Evolutionary conservation across 2,329 filamentous ascomycete genomes (phyloP), one percentile per base, ranked within the genome.

Genomic region (Scedosporium aurantiacum): DNA sequence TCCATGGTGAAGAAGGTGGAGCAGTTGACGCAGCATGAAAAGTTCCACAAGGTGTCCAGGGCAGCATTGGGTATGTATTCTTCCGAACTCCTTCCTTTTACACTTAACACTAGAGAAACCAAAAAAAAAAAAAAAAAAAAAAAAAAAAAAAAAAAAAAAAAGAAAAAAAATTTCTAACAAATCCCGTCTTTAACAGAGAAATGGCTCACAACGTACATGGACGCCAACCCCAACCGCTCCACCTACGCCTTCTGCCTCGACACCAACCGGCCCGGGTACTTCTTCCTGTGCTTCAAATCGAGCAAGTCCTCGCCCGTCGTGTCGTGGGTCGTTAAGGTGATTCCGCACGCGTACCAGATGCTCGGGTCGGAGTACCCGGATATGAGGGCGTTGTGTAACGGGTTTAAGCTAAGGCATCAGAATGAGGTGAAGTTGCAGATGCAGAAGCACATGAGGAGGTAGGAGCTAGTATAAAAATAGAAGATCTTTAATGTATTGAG

Each of bases 1-100:
- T 90, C 92, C 60, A 99, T 97, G 94, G 89, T 91, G 18, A 90
- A 88, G 75, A 99, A 99, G 80, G 93, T 97, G 59, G 91, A 96
- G 66, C 93, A 99, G 78, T 87, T 99, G 79, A 94, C 91, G 81
- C 84, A 88, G 66, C 88, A 97, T 73, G 93, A 97, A 72, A 96
- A 96, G 74, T 99, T 89, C 79, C 91, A 96, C 75, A 82, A 83
- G 62, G 86, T 87, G 61, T 89, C 83, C 65, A 86, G 85, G 71
- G 79, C 85, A 61, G 86, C 91, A 66, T 86, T 90, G 63, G 90
- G 91, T 95, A 86, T 76, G 87, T 78, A 55, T 60, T 63, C n/a
- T 37, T 62, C 50, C 25, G 18, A 7, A 43, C 56, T 47, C 10
- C 60, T 54, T 21, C 40, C 12, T 58, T n/a, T n/a, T n/a, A n/a